A percentile compares a stretch with the other conserved stretches of the same genome.
phyloP scores from a whole-genome alignment of 1,284 basidiomycete species.

The Acaromyces ingoldii region DNA sequence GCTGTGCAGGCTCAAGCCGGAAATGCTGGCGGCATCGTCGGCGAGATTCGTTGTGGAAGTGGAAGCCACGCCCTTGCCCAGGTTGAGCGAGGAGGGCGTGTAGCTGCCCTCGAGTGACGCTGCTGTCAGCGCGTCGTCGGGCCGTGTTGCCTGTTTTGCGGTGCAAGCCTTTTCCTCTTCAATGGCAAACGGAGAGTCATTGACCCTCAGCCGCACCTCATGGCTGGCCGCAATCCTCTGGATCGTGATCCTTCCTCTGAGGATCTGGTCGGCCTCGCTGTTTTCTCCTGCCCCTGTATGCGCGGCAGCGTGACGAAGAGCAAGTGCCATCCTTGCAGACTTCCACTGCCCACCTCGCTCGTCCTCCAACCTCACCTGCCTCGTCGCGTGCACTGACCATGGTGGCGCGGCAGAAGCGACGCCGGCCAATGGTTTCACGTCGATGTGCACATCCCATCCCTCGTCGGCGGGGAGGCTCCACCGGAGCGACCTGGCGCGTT shows the following conservation, averaged over 20 bases:
- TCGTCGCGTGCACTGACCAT: conserved; percentile 18
- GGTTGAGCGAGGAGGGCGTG: conserved; percentile 10
- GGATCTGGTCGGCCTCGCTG: conserved; percentile 18
- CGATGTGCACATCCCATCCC: conserved; percentile 81
- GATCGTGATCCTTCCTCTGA: conserved; percentile 24
- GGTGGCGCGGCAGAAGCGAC: conserved; percentile 9
- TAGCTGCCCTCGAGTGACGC: not conserved
- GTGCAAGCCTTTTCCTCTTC: conserved; percentile 15
- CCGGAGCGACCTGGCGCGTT: not conserved
- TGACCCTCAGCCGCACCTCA: conserved; percentile 20
- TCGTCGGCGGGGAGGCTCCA: conserved; percentile 63
- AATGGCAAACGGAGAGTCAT: conserved; percentile 22
- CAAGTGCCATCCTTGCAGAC: conserved; percentile 2
- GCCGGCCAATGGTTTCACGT: conserved; percentile 58
- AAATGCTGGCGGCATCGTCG: conserved; percentile 34
- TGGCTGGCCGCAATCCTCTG: conserved; percentile 35
- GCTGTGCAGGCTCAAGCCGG: conserved; percentile 22
- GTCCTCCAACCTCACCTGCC: conserved; percentile 12
- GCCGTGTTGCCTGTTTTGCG: too few relatives aligned
- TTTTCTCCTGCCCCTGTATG: not conserved
- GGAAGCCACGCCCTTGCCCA: too few relatives aligned
- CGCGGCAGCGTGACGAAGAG: not conserved
- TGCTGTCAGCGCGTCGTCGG: not conserved
- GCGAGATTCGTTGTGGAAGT: not conserved
- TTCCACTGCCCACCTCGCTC: not conserved